phyloP scores from a whole-genome alignment of 1,284 basidiomycete species.

The Irpex sp. region DNA sequence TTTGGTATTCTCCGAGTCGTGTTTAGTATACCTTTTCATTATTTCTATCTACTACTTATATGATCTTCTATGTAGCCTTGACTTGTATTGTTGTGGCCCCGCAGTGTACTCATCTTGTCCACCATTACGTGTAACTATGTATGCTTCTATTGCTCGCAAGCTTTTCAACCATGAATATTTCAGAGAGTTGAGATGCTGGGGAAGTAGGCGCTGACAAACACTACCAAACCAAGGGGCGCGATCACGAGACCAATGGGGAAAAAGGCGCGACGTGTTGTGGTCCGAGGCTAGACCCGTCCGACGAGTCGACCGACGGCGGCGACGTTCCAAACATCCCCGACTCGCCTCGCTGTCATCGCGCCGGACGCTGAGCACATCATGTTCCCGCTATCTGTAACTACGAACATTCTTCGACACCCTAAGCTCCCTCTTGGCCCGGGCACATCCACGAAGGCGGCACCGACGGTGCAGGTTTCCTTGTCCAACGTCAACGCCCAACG shows the following conservation, averaged over 20 bases:
- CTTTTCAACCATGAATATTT: too few relatives aligned
- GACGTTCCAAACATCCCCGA: not conserved
- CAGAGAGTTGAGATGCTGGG: too few relatives aligned
- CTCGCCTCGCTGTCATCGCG: not conserved
- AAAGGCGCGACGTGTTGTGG: not conserved
- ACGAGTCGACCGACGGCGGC: not conserved
- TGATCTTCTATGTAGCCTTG: not conserved
- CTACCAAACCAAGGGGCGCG: not conserved
- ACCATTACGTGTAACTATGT: too few relatives aligned
- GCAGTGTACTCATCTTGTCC: too few relatives aligned
- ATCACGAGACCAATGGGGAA: not conserved
- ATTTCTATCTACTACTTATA: not conserved
- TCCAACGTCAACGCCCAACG: conserved; percentile 24
- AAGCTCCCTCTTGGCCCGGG: conserved; percentile 7
- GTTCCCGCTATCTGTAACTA: conserved; percentile 2
- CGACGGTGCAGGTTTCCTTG: conserved; percentile 24
- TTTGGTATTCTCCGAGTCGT: not conserved
- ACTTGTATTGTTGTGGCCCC: too few relatives aligned
- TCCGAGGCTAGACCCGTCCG: not conserved
- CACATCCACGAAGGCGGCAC: conserved; percentile 21
- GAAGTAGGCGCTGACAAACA: not conserved
- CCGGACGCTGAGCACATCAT: conserved; percentile 7
- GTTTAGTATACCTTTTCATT: not conserved
- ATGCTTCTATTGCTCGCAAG: too few relatives aligned
- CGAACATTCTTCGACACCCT: conserved; percentile 5